A percentile compares a stretch with the other conserved stretches of the same genome.
These are phyloP conservation scores for Fusarium sp. DNA, from an alignment of 2,329 filamentous ascomycete species.

Conservation along the genomic window DNA sequence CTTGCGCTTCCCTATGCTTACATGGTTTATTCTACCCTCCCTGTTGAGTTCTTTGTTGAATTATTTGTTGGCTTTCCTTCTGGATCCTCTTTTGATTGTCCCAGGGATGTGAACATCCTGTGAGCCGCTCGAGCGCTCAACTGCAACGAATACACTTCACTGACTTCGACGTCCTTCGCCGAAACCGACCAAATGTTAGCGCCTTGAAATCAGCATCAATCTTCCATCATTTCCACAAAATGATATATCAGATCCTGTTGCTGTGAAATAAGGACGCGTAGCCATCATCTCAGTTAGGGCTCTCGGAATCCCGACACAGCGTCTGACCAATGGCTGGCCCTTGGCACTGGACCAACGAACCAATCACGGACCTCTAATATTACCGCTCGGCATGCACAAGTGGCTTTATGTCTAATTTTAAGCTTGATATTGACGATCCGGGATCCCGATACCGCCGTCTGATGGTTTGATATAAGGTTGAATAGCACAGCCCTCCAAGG, in stretches of 20 bases:
- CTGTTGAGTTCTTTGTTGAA: rapidly evolving
- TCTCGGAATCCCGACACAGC: not conserved
- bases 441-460: not conserved
- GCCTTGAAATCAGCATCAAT: rapidly evolving
- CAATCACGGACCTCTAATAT: not conserved
- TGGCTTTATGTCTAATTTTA: not conserved
- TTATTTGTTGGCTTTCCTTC: rapidly evolving
- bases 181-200: rapidly evolving
- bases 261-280: not conserved
- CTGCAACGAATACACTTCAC: rapidly evolving
- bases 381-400: not conserved
- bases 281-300: not conserved
- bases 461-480: not conserved
- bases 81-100: rapidly evolving
- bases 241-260: not conserved
- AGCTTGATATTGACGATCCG: not conserved
- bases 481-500: not conserved
- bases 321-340: not conserved
- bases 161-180: too few relatives aligned
- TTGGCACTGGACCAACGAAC: not conserved
- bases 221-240: rapidly evolving
- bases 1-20: rapidly evolving
- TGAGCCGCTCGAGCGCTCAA: not conserved
- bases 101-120: rapidly evolving
- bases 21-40: rapidly evolving